phyloP scores from a whole-genome alignment of 2,329 filamentous ascomycete genomes.

The Ceratocystis destructans region DNA sequence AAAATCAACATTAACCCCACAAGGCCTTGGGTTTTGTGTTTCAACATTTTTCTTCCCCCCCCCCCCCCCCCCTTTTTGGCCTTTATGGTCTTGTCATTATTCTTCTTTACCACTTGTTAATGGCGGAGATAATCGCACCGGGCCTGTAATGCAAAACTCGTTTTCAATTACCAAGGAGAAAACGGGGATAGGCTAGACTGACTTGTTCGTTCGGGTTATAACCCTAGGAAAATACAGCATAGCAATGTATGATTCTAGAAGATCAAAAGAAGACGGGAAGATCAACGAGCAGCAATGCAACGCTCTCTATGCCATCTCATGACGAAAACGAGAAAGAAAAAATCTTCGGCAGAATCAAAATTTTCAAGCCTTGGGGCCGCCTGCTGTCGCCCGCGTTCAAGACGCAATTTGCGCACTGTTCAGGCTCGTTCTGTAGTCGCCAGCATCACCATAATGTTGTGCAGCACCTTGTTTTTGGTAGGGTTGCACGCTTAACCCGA shows the following conservation, averaged over 20 bases:
- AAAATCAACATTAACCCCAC: background rate
- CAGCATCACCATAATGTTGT: too few species aligned
- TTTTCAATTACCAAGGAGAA: background rate
- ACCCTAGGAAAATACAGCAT: background rate
- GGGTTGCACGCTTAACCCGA: background rate
- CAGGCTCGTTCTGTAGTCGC: background rate
- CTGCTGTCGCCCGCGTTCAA: background rate
- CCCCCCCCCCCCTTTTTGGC: background rate
- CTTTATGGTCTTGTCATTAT: background rate
- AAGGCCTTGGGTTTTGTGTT: background rate
- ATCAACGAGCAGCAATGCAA: background rate
- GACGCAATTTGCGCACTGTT: background rate
- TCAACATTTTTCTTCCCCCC: background rate
- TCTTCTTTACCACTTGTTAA: background rate
- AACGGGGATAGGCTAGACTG: too few species aligned
- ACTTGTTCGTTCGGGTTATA: background rate
- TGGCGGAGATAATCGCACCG: background rate
- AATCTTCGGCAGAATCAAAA: background rate
- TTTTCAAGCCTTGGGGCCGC: constrained; percentile 1
- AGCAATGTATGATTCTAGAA: background rate
- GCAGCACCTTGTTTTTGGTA: background rate
- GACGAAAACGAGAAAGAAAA: background rate
- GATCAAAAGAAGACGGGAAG: background rate
- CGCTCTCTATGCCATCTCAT: too few species aligned
- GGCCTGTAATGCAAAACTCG: background rate